These are phyloP conservation scores for Ettlia oleoabundans DNA, from an alignment of 139 green algal genomes.

Conservation along the genomic window DNA sequence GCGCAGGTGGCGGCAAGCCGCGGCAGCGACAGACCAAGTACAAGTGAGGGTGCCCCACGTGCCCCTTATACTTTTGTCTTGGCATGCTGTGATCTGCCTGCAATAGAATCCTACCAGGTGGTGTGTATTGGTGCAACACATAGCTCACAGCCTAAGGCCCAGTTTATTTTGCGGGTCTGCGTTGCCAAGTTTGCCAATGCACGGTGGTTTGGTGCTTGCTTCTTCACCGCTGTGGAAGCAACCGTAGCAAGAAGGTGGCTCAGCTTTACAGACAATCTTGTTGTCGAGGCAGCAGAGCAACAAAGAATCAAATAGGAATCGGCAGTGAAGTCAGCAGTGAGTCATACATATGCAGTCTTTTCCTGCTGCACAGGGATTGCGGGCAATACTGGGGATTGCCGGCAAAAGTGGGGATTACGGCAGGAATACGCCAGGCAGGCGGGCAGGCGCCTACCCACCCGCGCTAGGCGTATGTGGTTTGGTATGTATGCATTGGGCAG, in stretches of 20 bases:
- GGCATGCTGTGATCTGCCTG: too few species aligned
- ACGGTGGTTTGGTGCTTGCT: too few species aligned
- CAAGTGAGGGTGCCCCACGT: slow-evolving; percentile 6
- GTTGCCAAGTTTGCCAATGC: too few species aligned
- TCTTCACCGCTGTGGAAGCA: too few species aligned
- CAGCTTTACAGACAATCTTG: too few species aligned
- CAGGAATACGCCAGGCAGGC: not conserved
- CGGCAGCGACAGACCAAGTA: slow-evolving; percentile 11
- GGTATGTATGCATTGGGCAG: too few species aligned
- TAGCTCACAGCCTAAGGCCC: too few species aligned
- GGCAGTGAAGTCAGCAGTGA: not conserved
- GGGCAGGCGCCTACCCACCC: too few species aligned
- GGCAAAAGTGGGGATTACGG: not conserved
- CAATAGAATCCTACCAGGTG: not conserved
- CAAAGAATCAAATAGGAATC: not conserved
- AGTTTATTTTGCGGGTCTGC: too few species aligned
- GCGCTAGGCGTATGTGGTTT: too few species aligned
- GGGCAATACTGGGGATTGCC: not conserved
- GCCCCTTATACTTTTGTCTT: not conserved
- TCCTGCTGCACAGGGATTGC: not conserved
- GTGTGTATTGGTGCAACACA: not conserved
- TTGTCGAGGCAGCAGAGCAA: too few species aligned
- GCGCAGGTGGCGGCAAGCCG: not conserved
- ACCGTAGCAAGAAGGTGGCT: not conserved
- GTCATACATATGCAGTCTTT: not conserved